Conservation (phyloP, 192 early-diverging fungal genomes). For the Phycomyces nitens region DNA sequence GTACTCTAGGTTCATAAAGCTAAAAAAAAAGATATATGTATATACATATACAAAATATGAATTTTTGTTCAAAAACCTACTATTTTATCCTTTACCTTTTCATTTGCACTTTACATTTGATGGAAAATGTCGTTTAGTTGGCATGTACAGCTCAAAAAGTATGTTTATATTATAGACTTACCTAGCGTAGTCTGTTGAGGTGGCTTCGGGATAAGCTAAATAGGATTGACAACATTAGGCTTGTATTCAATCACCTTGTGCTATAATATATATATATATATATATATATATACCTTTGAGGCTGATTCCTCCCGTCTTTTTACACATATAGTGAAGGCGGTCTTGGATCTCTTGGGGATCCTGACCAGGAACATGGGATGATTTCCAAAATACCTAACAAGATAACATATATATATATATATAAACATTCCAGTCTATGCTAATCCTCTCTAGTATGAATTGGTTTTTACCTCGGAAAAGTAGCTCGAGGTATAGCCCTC, state of each 20-base stretch:
- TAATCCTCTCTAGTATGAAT: not conserved
- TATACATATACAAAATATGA: not conserved
- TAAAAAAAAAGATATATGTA: not conserved
- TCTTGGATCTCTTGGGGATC: not conserved
- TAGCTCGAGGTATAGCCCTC: not conserved
- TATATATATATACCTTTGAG: not conserved
- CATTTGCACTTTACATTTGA: not conserved
- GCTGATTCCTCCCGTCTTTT: slow-evolving; percentile 10
- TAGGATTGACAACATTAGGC: not conserved
- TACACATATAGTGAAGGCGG: slow-evolving; percentile 5
- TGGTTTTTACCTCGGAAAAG: slow-evolving; percentile 1
- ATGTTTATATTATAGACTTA: not conserved
- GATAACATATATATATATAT: not conserved
- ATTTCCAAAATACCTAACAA: slow-evolving; percentile 12
- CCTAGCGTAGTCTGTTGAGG: not conserved
- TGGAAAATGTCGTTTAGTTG: not conserved
- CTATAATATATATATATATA: not conserved
- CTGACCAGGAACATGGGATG: not conserved
- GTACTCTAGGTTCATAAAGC: not conserved
- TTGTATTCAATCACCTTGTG: not conserved
- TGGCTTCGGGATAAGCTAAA: not conserved
- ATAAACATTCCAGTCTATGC: not conserved
- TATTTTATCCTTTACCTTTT: not conserved
- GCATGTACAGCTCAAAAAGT: not conserved
- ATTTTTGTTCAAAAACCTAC: not conserved